Evolutionary conservation across 257 asterid species (phyloP).

Genomic region (Eustoma russellianum): DNA sequence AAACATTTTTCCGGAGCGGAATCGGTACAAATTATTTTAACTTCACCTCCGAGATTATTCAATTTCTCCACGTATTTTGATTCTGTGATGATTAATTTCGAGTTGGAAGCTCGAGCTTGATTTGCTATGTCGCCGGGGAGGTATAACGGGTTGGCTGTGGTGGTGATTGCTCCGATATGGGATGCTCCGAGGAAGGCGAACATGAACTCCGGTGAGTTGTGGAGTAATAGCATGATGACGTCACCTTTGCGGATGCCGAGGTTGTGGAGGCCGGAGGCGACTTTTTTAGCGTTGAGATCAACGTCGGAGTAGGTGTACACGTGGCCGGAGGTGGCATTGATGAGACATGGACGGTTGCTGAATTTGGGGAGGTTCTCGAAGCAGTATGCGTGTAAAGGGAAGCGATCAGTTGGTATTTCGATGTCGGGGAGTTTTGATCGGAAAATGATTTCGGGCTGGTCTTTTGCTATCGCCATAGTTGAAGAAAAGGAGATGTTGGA

Average conservation of each 20-base stretch:
- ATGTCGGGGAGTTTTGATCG: slow-evolving; percentile 20
- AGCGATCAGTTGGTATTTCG: slow-evolving; percentile 13
- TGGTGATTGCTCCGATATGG: slow-evolving; percentile 8
- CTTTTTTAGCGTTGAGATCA: slow-evolving; percentile 7
- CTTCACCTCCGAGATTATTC: background rate
- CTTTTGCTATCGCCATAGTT: background rate
- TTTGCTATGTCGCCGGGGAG: slow-evolving; percentile 10
- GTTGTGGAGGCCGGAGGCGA: slow-evolving; percentile 7
- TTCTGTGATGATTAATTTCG: slow-evolving; percentile 11
- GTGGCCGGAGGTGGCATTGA: slow-evolving; percentile 10
- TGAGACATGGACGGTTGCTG: slow-evolving; percentile 13
- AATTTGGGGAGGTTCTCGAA: slow-evolving; percentile 13
- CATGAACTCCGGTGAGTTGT: slow-evolving; percentile 18
- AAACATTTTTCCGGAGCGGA: background rate
- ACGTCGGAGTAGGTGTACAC: slow-evolving; percentile 9
- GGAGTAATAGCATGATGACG: slow-evolving; percentile 15
- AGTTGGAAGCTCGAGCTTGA: slow-evolving; percentile 14
- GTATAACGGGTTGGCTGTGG: slow-evolving; percentile 15
- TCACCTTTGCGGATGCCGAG: slow-evolving; percentile 11
- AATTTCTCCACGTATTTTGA: slow-evolving; percentile 8
- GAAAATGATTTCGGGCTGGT: slow-evolving; percentile 13
- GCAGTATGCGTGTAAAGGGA: slow-evolving; percentile 14
- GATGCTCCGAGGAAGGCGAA: slow-evolving; percentile 16
- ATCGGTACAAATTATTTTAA: slow-evolving; percentile 12
- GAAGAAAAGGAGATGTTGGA: too few relatives aligned